These are phyloP conservation scores for Blastobotrys elegans DNA, from an alignment of 1,139 yeast species.

Conservation along the genomic window DNA sequence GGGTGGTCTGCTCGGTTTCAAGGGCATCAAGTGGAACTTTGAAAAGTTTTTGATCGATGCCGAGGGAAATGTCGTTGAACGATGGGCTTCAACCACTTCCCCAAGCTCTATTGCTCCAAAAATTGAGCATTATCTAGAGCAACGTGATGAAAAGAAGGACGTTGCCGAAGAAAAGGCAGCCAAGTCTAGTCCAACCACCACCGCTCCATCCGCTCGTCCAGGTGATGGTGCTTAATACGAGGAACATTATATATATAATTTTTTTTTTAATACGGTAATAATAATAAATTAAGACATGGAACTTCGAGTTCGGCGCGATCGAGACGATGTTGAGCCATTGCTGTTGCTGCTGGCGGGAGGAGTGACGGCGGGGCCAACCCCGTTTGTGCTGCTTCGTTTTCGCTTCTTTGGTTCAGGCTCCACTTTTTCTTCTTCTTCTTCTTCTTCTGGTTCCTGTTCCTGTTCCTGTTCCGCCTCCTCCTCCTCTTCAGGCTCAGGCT, in stretches of 20 bases:
- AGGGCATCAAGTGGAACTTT: constrained; percentile 90
- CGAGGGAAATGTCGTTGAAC: constrained; percentile 63
- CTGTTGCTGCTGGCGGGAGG: constrained; percentile 8
- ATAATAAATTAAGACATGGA: constrained; percentile 3
- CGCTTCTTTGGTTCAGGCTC: not conserved
- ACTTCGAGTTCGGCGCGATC: constrained; percentile 2
- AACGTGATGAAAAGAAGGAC: not conserved
- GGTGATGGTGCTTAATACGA: not conserved
- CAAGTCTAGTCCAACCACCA: not conserved
- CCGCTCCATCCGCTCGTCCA: constrained; percentile 1
- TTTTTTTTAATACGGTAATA: not conserved
- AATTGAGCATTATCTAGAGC: constrained; percentile 43
- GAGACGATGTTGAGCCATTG: not conserved
- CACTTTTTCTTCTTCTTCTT: not conserved
- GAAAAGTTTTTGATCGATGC: constrained; percentile 80
- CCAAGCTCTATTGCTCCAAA: constrained; percentile 55
- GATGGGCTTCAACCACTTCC: constrained; percentile 65
- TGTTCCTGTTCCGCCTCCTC: constrained; percentile 14
- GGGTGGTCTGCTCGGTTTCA: constrained; percentile 66
- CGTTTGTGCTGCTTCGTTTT: constrained; percentile 6
- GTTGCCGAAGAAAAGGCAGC: not conserved
- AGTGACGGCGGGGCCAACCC: not conserved
- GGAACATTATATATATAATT: not conserved
- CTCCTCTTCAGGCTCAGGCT: constrained; percentile 7
- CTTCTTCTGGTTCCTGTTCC: constrained; percentile 8